Percentiles rank a stretch among this genome's conserved stretches.
These are phyloP conservation scores for Curvularia lunata DNA, from an alignment of 2,329 filamentous ascomycete genomes.

Conservation along the genomic window DNA sequence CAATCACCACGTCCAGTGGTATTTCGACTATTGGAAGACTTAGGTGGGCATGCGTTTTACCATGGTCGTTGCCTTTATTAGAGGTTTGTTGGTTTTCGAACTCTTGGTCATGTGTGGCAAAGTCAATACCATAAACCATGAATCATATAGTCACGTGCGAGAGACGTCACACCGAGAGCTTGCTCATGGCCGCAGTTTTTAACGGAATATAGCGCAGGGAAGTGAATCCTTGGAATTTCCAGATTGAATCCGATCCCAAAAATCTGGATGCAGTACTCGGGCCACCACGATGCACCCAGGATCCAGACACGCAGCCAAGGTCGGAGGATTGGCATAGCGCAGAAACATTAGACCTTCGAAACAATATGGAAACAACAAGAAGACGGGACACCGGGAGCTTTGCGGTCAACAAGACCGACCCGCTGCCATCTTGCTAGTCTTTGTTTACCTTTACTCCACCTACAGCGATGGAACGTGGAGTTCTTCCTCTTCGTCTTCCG, in stretches of 20 bases:
- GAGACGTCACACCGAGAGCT: background rate
- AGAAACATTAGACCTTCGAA: background rate
- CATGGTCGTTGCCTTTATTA: background rate
- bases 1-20: background rate
- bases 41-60: background rate
- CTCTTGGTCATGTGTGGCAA: background rate
- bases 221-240: conserved; percentile 8
- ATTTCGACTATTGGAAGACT: background rate
- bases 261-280: conserved; percentile 12
- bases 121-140: background rate
- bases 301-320: background rate
- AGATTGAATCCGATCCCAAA: conserved; percentile 13
- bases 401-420: background rate
- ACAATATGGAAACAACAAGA: conserved; percentile 13
- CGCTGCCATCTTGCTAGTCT: conserved; percentile 1
- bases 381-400: conserved; percentile 33
- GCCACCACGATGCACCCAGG: background rate
- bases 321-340: background rate
- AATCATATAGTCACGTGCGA: background rate
- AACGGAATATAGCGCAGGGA: background rate
- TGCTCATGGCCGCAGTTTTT: background rate
- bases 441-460: background rate
- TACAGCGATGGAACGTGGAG: background rate
- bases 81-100: background rate
- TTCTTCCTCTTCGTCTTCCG: background rate